Evolutionary conservation across 805 yeast genomes (phyloP).

Genomic region (Starmerella khaoyaiensis): DNA sequence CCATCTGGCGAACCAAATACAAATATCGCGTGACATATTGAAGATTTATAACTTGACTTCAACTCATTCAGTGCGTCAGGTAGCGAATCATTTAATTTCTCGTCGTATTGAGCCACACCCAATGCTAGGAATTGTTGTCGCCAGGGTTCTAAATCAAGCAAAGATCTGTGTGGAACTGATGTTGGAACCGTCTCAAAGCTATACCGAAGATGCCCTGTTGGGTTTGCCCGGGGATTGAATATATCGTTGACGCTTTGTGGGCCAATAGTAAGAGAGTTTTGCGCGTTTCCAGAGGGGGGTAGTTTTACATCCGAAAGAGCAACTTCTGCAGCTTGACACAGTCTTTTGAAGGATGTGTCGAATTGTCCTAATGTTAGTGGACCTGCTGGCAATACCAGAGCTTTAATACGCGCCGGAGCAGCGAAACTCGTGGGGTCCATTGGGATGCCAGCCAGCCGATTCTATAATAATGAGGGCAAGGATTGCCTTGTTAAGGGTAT

Average conservation of each 20-base stretch:
- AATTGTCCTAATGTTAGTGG: constrained; percentile 35
- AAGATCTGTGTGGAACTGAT: constrained; percentile 47
- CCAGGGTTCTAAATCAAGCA: constrained; percentile 84
- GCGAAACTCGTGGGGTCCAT: constrained; percentile 33
- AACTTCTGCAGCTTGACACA: constrained; percentile 46
- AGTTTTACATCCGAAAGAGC: constrained; percentile 51
- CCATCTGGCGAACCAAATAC: constrained; percentile 35
- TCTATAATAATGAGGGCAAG: no score
- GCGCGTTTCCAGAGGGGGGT: constrained; percentile 24
- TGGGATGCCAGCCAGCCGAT: no score
- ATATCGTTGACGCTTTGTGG: constrained; percentile 11
- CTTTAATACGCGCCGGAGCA: constrained; percentile 53
- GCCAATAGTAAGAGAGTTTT: background rate
- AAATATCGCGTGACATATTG: constrained; percentile 43
- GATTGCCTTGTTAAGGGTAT: no score
- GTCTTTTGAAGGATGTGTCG: constrained; percentile 31
- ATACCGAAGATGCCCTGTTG: constrained; percentile 59
- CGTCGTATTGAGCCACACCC: constrained; percentile 32
- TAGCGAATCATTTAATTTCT: constrained; percentile 19
- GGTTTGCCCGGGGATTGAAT: constrained; percentile 78
- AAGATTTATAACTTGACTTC: constrained; percentile 36
- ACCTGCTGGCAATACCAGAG: constrained; percentile 57
- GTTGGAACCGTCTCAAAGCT: constrained; percentile 38
- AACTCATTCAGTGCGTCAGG: constrained; percentile 31
- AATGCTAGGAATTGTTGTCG: constrained; percentile 50